A percentile compares a stretch with the other conserved stretches of the same genome.
Evolutionary conservation across 257 asterid genomes (phyloP).

Genomic region (Nicotiana obtusifolia): DNA sequence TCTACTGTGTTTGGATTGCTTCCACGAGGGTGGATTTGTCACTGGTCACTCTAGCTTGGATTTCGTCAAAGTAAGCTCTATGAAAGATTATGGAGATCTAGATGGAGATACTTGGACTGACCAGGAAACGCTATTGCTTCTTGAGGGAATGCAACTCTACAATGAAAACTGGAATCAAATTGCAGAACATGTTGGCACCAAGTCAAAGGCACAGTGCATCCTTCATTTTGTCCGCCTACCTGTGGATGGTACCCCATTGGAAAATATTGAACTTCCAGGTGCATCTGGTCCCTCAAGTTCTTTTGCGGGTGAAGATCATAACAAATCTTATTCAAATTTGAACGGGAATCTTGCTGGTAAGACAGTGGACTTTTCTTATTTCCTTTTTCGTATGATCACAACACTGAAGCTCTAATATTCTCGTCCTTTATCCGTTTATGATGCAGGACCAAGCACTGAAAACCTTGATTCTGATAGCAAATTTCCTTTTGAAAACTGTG

Average conservation of each 20-base stretch:
- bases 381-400: not conserved
- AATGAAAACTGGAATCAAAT: slow-evolving; percentile 85
- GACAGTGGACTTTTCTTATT: not conserved
- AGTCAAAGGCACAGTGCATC: slow-evolving; percentile 91
- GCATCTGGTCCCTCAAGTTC: slow-evolving; percentile 43
- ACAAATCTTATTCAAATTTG: slow-evolving; percentile 36
- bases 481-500: slow-evolving; percentile 65
- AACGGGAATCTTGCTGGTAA: slow-evolving; percentile 49
- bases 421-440: slow-evolving; percentile 5
- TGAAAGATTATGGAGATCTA: slow-evolving; percentile 55
- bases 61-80: slow-evolving; percentile 60
- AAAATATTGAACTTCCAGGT: slow-evolving; percentile 35
- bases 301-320: slow-evolving; percentile 31
- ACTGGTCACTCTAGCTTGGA: slow-evolving; percentile 93
- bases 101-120: slow-evolving; percentile 91
- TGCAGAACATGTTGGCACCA: slow-evolving; percentile 89
- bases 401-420: not conserved
- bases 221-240: slow-evolving; percentile 79
- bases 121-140: slow-evolving; percentile 82
- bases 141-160: slow-evolving; percentile 79
- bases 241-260: slow-evolving; percentile 25
- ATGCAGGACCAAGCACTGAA: slow-evolving; percentile 45
- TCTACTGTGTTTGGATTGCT: slow-evolving; percentile 75
- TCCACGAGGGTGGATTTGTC: slow-evolving; percentile 78
- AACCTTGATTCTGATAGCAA: slow-evolving; percentile 45